phyloP scores from a whole-genome alignment of 345 rosid genomes.

The Murraya koenigii region DNA sequence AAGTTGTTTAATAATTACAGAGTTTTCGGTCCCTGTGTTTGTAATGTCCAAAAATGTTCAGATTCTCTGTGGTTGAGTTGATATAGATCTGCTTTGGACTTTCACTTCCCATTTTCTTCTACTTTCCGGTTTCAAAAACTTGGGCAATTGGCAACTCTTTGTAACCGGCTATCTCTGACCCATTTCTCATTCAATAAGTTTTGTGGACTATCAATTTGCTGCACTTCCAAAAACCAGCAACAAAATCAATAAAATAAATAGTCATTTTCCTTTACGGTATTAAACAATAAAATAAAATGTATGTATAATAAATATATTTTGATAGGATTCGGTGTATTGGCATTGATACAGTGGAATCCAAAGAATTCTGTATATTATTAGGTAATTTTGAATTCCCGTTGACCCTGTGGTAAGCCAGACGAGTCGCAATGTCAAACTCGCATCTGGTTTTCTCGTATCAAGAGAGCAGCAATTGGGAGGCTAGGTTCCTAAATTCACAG shows the following conservation, averaged over 20 bases:
- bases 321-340: too few relatives aligned
- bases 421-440: too few relatives aligned
- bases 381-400: too few relatives aligned
- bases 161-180: background rate
- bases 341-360: too few relatives aligned
- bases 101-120: background rate
- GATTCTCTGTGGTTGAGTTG: background rate
- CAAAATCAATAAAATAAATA: too few relatives aligned
- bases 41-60: conserved; percentile 7
- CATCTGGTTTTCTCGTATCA: too few relatives aligned
- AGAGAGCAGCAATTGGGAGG: background rate
- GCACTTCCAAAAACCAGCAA: background rate
- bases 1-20: conserved; percentile 19
- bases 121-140: background rate
- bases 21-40: conserved; percentile 27
- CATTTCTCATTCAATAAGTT: background rate
- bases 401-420: background rate
- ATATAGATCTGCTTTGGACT: conserved; percentile 5
- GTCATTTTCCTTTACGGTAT: too few relatives aligned
- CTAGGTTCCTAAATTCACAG: background rate
- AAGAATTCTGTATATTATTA: too few relatives aligned
- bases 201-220: background rate
- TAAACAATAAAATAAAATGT: too few relatives aligned
- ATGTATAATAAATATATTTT: too few relatives aligned
- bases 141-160: background rate